Conservation (phyloP, 1,284 basidiomycete species). For the Thelephora terrestris region DNA sequence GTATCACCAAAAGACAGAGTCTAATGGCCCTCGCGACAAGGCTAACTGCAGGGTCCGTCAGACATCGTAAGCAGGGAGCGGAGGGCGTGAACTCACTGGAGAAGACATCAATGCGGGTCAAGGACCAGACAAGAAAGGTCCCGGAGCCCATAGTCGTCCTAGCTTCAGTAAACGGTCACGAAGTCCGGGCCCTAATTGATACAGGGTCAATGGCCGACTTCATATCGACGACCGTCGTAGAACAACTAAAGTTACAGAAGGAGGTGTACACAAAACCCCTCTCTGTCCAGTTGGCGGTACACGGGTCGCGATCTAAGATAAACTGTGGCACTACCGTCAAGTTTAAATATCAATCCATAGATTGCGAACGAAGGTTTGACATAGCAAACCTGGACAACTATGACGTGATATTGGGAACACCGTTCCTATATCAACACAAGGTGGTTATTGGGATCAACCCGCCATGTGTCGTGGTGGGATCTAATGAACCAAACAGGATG, state of each 20-base stretch:
- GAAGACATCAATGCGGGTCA: constrained; percentile 1
- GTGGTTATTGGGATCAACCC: constrained; percentile 17
- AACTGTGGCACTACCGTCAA: too few relatives aligned
- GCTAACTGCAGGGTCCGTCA: too few relatives aligned
- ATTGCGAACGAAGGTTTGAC: too few relatives aligned
- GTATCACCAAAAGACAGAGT: too few relatives aligned
- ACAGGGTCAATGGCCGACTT: too few relatives aligned
- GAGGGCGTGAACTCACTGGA: not conserved
- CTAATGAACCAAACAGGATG: constrained; percentile 7
- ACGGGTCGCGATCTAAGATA: constrained; percentile 19
- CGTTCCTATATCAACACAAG: constrained; percentile 19
- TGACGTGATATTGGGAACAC: constrained; percentile 21
- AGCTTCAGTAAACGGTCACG: constrained; percentile 23
- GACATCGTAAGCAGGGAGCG: too few relatives aligned
- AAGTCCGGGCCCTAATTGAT: constrained; percentile 23
- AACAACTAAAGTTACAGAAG: constrained; percentile 20
- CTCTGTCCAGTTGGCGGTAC: constrained; percentile 21
- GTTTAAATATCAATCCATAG: too few relatives aligned
- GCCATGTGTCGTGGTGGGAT: constrained; percentile 11
- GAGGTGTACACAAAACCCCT: constrained; percentile 18
- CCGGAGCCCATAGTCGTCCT: constrained; percentile 24
- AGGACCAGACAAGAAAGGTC: constrained; percentile 16
- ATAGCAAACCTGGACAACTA: constrained; percentile 19
- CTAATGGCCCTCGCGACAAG: too few relatives aligned
- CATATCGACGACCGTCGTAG: constrained; percentile 27